These are phyloP conservation scores for Monosporozyma aerobia DNA, from an alignment of 805 yeast species.

Conservation along the genomic window DNA sequence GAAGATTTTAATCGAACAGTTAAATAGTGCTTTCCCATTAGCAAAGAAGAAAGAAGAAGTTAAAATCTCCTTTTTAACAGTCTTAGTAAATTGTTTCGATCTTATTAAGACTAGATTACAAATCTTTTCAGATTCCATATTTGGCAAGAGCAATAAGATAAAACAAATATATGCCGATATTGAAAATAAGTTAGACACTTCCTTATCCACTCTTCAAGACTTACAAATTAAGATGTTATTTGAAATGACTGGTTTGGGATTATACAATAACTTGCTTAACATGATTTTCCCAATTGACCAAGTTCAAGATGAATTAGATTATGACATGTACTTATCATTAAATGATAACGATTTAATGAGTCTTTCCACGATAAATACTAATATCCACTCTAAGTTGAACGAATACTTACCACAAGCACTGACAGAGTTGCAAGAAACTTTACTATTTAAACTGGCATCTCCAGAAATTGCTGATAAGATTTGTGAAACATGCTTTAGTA, in stretches of 20 bases:
- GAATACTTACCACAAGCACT: constrained; percentile 46
- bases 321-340: constrained; percentile 55
- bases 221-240: constrained; percentile 42
- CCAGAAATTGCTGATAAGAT: constrained; percentile 54
- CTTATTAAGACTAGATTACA: constrained; percentile 43
- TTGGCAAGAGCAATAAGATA: constrained; percentile 20
- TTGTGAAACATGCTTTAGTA: constrained; percentile 39
- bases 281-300: constrained; percentile 59
- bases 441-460: constrained; percentile 49
- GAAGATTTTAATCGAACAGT: constrained; percentile 20
- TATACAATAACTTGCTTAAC: constrained; percentile 54
- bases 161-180: constrained; percentile 20
- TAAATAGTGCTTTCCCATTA: constrained; percentile 23
- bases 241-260: constrained; percentile 44
- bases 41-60: constrained; percentile 21
- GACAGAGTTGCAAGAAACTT: constrained; percentile 47
- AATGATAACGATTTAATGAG: constrained; percentile 45
- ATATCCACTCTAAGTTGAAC: constrained; percentile 37
- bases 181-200: constrained; percentile 25
- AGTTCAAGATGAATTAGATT: constrained; percentile 45
- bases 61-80: constrained; percentile 29
- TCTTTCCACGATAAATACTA: constrained; percentile 36
- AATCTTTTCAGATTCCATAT: constrained; percentile 32
- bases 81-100: constrained; percentile 53
- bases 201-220: constrained; percentile 29